Evolutionary conservation across 345 rosid species (phyloP).

Genomic region (Dipteronia sinensis): DNA sequence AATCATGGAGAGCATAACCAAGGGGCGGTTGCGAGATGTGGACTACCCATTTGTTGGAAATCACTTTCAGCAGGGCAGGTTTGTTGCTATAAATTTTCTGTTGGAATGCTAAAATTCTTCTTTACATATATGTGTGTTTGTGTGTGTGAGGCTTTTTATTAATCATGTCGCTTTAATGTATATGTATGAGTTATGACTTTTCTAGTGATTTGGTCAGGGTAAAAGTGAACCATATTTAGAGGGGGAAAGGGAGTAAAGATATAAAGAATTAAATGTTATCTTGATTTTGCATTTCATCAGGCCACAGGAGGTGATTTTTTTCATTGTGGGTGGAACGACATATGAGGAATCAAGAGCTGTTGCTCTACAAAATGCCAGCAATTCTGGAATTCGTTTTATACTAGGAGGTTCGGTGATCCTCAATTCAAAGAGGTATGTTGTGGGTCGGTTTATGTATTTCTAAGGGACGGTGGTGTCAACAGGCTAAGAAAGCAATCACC

Average conservation of each 20-base stretch:
- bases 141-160: background rate
- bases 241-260: background rate
- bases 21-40: slow-evolving; percentile 89
- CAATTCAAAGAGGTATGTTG: slow-evolving; percentile 77
- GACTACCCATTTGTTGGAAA: slow-evolving; percentile 95
- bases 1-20: slow-evolving; percentile 89
- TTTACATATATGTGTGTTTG: slow-evolving; percentile 1
- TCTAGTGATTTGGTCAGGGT: background rate
- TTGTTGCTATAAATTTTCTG: slow-evolving; percentile 21
- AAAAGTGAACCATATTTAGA: background rate
- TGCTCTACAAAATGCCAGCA: slow-evolving; percentile 77
- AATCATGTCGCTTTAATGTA: background rate
- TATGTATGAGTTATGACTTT: background rate
- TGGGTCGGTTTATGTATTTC: background rate
- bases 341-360: slow-evolving; percentile 91
- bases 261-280: background rate
- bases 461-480: background rate
- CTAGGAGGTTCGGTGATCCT: slow-evolving; percentile 83
- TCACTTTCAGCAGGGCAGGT: slow-evolving; percentile 98
- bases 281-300: slow-evolving; percentile 41
- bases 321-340: slow-evolving; percentile 95
- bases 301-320: slow-evolving; percentile 89
- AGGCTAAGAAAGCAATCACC: background rate
- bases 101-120: background rate
- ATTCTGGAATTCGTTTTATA: slow-evolving; percentile 79